A percentile compares a stretch with the other conserved stretches of the same genome.
phyloP scores from a whole-genome alignment of 163 green algal species.

The Volvox carteri region DNA sequence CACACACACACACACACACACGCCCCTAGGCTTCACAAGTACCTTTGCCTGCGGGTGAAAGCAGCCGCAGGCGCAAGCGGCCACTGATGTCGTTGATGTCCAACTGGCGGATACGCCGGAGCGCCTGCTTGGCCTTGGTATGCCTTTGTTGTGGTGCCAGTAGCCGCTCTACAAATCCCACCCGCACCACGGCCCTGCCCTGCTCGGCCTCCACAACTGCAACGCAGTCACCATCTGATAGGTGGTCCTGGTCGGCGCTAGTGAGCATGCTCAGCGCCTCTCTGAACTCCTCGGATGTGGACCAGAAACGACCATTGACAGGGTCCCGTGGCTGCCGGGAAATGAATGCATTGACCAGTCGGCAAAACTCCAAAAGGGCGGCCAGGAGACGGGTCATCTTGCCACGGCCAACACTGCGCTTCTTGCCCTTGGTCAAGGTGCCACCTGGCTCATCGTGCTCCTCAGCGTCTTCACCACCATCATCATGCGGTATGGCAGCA shows the following conservation, averaged over 20 bases:
- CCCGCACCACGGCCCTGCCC: neutral
- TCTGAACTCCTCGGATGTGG: neutral
- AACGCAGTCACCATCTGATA: too few species aligned
- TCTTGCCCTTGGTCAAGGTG: neutral
- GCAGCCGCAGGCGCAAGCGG: neutral
- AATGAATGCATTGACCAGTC: neutral
- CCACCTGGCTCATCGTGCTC: neutral
- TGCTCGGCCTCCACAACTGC: neutral
- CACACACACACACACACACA: neutral
- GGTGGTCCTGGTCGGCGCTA: neutral
- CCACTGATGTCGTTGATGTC: too few species aligned
- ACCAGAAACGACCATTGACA: neutral
- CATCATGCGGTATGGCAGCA: too few species aligned
- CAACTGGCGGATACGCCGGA: neutral
- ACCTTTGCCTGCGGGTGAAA: neutral
- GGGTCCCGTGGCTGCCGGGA: neutral
- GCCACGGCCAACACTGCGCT: neutral
- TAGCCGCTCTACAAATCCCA: neutral
- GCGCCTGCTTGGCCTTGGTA: neutral
- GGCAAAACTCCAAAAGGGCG: neutral
- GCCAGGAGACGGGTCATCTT: neutral
- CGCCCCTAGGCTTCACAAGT: neutral
- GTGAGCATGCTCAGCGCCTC: neutral
- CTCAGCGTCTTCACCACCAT: too few species aligned
- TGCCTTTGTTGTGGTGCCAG: neutral